Conservation (phyloP, 306 rosid genomes). For the Sesbania bispinosa region DNA sequence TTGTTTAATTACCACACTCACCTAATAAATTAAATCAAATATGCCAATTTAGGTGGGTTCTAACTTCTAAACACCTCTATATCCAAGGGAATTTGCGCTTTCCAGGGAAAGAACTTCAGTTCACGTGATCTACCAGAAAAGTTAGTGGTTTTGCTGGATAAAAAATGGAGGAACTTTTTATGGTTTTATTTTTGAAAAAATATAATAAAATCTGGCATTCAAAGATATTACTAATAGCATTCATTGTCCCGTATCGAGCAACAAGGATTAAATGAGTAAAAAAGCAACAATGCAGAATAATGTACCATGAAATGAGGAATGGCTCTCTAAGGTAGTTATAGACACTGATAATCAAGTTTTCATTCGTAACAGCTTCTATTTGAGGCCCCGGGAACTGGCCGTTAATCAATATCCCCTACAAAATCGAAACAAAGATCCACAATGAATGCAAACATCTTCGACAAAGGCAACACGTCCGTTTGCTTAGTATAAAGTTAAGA, state of each 20-base stretch:
- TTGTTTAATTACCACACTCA: neutral
- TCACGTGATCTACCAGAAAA: constrained; percentile 27
- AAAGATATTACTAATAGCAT: neutral
- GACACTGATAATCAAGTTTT: constrained; percentile 78
- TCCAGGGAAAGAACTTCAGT: neutral
- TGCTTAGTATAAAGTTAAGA: too few relatives aligned
- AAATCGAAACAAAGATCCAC: constrained; percentile 14
- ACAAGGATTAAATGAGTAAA: neutral
- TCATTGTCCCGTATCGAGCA: too few relatives aligned
- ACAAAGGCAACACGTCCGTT: neutral
- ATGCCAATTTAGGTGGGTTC: neutral
- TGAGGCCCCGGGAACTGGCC: constrained; percentile 99
- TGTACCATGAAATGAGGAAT: constrained; percentile 83
- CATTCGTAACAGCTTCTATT: constrained; percentile 93
- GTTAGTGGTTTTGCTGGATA: neutral
- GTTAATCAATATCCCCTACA: constrained; percentile 93
- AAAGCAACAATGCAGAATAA: neutral
- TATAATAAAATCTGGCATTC: neutral
- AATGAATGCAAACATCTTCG: neutral
- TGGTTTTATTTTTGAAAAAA: neutral
- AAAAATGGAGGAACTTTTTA: neutral
- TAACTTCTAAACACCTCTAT: neutral
- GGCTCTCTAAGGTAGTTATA: constrained; percentile 81
- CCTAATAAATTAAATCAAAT: constrained; percentile 1
- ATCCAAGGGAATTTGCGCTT: neutral